These are phyloP conservation scores for Diaporthe citri DNA, from an alignment of 2,329 filamentous ascomycete genomes.

Conservation along the genomic window DNA sequence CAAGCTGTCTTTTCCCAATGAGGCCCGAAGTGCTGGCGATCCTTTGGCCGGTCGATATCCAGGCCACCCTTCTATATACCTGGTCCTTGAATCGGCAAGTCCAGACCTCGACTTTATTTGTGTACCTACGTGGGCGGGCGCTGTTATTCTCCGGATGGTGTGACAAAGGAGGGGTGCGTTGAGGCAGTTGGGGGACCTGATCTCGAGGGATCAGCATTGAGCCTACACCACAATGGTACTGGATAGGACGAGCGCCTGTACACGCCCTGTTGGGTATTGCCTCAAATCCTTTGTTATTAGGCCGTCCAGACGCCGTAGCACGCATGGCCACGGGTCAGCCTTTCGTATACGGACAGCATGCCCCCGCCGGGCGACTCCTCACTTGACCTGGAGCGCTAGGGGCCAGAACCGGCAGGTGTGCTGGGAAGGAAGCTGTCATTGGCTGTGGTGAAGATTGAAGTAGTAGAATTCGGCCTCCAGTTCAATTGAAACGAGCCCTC, in stretches of 20 bases:
- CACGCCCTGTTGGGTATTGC: not conserved
- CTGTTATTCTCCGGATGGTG: conserved; percentile 35
- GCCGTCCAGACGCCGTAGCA: conserved; percentile 9
- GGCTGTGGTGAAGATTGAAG: conserved; percentile 30
- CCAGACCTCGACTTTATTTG: conserved; percentile 39
- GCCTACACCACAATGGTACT: conserved; percentile 6
- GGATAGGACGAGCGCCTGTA: not conserved
- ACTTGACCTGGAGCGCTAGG: conserved; percentile 26
- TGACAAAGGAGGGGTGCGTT: conserved; percentile 22
- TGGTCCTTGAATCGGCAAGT: conserved; percentile 40
- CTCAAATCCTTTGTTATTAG: conserved; percentile 18
- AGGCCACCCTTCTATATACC: conserved; percentile 18
- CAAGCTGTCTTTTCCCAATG: conserved; percentile 31
- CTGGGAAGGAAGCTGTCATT: conserved; percentile 14
- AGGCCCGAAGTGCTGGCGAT: conserved; percentile 33
- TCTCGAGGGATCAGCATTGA: conserved; percentile 22
- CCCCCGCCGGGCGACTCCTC: conserved; percentile 14
- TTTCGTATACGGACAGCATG: not conserved
- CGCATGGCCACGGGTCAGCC: not conserved
- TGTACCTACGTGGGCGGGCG: conserved; percentile 28
- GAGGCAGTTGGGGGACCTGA: conserved; percentile 5
- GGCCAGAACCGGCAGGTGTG: conserved; percentile 35
- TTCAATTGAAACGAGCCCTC: conserved; percentile 31
- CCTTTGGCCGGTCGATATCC: conserved; percentile 19
- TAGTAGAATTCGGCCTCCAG: conserved; percentile 26